Evolutionary conservation across 768 basidiomycete species (phyloP), one percentile per base, ranked within the genome.

Genomic region (Podaxis sp.): DNA sequence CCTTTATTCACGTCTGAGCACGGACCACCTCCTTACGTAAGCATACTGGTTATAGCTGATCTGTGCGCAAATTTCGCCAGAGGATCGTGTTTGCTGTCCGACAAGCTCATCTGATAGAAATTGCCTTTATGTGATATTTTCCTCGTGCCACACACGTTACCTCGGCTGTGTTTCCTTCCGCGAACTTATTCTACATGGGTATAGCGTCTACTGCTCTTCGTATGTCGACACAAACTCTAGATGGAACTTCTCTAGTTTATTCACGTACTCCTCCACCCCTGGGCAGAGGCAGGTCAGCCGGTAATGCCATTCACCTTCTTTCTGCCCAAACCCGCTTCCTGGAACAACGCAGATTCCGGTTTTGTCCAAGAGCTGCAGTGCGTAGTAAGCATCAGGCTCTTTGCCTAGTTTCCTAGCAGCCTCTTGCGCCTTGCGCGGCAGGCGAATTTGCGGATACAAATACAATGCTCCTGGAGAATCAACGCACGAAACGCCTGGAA

Each of bases 271-370:
- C 51, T 96, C 96, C 17, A 94, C 93, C 44, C 93, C 94, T 2
- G 95, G 95, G 69, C 95, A 97, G 67, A 99, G 77, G 69, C 96
- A 97, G 7, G 97, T 99, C 73, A 98, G 76, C 39, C 96, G 80
- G 72, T 97, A 90, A 76, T 99, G 96, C 76, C 87, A 88, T 70
- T 95, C 90, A 26, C 91, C 94, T 55, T 90, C 87, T 75, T 83
- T 89, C 79, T 98, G 96, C 4, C 96, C 96, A 73, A 99, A 99
- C 0, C 96, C 96, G 53, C 87, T 89, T 0, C 96, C 96, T 4
- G 95, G 93, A 4, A 98, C 92, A 22, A 92, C 92, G 69, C 95
- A 97, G 66, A 99, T 97, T 4, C 95, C 95, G 0, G 94, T 95
- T 73, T 84, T 83, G 65, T 96, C 93, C 57, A 99, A 81, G 56